Base-by-base conservation (phyloP, 2,329 filamentous ascomycete species). In the Penicillium sp. region DNA sequence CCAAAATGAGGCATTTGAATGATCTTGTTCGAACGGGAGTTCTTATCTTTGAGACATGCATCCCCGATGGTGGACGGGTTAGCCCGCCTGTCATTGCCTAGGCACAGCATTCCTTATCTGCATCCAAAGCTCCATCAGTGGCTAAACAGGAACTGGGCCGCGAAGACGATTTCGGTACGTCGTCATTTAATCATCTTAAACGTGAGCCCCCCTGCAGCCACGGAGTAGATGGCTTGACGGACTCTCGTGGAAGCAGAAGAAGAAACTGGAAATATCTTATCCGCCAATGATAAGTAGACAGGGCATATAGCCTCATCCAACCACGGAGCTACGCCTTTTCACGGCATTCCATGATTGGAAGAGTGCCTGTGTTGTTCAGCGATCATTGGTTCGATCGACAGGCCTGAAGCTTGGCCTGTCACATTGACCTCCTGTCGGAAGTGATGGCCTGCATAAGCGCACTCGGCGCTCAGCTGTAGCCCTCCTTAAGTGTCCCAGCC, bases 361-460 rank as follows among this genome's bases (percentile, higher is more conserved):
- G 23, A 26, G 43, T 23, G 13, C 42, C 13, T 33, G 24, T 48
- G 24, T 33, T 42, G n/a, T 12, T 12, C 12, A 15, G 23, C 9
- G 18, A 26, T 26, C 9, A 57, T 57, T 57, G 52, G 54, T 13
- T 29, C 47, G 50, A 57, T 52, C 47, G 12, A 6, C 24, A 38
- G n/a, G 10, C 33, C 38, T 42, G 49, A 53, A 44, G 50, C 43
- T 57, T 59, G 54, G 54, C 50, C 48, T 39, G 54, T 52, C 46
- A 53, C 52, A 55, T 50, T 49, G 39, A 46, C 38, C 41, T 33
- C 10, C 39, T 26, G 33, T 47, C 47, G 42, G 38, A 36, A 50
- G 34, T 50, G 54, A 55, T 58, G 52, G 55, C 47, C 54, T 56
- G 57, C 57, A 59, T 59, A 59, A 59, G 57, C 54, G 54, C 54